These are phyloP conservation scores for Cladosporium sphaerospermum DNA, from an alignment of 2,329 filamentous ascomycete species.

Conservation along the genomic window DNA sequence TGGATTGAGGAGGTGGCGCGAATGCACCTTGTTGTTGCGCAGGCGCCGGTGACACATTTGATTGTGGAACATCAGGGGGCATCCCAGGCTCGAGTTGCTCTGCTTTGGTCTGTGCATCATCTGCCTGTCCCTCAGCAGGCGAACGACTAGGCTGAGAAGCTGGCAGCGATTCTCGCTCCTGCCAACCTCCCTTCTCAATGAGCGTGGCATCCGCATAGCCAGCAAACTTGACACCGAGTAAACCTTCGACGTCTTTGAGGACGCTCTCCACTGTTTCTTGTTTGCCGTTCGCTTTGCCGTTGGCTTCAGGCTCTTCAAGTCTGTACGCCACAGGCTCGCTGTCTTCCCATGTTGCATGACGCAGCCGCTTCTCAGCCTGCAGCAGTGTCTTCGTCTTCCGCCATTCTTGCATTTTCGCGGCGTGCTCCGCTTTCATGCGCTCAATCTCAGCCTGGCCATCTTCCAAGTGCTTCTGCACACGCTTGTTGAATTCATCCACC, in stretches of 20 bases:
- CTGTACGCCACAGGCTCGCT: conserved; percentile 33
- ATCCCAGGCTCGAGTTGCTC: conserved; percentile 40
- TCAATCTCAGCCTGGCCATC: conserved; percentile 77
- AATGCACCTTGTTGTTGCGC: conserved; percentile 2
- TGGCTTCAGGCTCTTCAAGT: conserved; percentile 44
- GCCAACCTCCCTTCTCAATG: conserved; percentile 31
- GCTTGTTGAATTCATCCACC: conserved; percentile 75
- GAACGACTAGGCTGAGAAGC: conserved; percentile 35
- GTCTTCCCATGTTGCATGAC: conserved; percentile 53
- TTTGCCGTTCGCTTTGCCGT: conserved; percentile 21
- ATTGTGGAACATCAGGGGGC: conserved; percentile 6
- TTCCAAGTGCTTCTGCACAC: conserved; percentile 65
- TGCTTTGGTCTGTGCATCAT: conserved; percentile 45
- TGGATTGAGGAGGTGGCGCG: conserved; percentile 1
- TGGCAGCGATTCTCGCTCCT: conserved; percentile 22
- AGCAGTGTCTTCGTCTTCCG: conserved; percentile 63
- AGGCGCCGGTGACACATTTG: neutral
- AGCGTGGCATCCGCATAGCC: conserved; percentile 24
- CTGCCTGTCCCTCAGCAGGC: neutral
- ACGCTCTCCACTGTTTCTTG: conserved; percentile 64
- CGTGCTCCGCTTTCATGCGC: conserved; percentile 74
- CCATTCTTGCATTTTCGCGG: conserved; percentile 67
- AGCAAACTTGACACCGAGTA: conserved; percentile 60
- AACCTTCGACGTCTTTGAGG: conserved; percentile 64
- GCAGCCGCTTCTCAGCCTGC: conserved; percentile 69